These are phyloP conservation scores for Porodaedalea pini DNA, from an alignment of 1,284 basidiomycete species.

Conservation along the genomic window DNA sequence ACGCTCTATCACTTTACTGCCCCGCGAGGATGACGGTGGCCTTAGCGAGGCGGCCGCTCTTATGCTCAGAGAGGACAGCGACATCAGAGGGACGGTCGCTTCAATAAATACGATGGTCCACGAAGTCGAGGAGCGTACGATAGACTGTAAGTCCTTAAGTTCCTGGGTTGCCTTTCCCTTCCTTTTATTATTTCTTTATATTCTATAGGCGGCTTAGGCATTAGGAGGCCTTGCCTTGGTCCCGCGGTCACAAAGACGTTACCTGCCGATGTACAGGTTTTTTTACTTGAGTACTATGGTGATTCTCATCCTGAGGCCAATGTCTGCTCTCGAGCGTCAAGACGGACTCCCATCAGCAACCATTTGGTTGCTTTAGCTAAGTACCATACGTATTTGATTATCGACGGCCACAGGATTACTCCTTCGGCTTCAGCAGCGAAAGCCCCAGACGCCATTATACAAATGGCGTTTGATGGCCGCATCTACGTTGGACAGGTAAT, in stretches of 20 bases:
- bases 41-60: neutral
- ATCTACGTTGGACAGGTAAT: constrained; percentile 1
- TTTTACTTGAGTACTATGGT: neutral
- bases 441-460: constrained; percentile 2
- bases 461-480: neutral
- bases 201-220: neutral
- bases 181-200: neutral
- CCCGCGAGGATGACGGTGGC: neutral
- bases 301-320: constrained; percentile 1
- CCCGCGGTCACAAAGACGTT: neutral
- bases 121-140: constrained; percentile 1
- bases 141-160: neutral
- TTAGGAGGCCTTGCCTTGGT: neutral
- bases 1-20: neutral
- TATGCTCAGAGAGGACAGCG: neutral
- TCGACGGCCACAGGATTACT: neutral
- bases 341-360: neutral
- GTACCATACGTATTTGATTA: neutral
- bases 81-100: neutral
- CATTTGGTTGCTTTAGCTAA: neutral
- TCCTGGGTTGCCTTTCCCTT: neutral
- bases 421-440: neutral
- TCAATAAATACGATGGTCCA: neutral
- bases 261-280: neutral
- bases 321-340: neutral